Evolutionary conservation across 2,329 filamentous ascomycete genomes (phyloP).

Genomic region (Chaetomium strumarium): DNA sequence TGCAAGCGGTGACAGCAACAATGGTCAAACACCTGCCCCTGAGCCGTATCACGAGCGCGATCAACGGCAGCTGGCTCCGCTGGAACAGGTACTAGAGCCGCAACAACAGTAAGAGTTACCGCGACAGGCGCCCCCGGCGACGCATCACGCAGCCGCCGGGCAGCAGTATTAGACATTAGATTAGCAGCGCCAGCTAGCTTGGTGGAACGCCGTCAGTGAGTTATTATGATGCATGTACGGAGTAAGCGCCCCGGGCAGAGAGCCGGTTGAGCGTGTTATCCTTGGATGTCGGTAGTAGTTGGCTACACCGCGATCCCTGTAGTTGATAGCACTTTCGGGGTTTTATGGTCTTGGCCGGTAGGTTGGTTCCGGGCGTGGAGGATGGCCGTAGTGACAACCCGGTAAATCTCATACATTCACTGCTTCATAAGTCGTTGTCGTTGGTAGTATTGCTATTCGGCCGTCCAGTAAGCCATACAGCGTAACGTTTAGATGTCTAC

Average conservation of each 20-base stretch:
- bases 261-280: too few relatives aligned
- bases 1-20: background rate
- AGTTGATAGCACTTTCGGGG: too few relatives aligned
- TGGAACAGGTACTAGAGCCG: slow-evolving; percentile 2
- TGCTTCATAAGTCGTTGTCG: background rate
- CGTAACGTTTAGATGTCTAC: too few relatives aligned
- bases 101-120: slow-evolving; percentile 2
- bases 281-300: too few relatives aligned
- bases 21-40: background rate
- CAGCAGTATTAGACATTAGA: background rate
- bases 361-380: too few relatives aligned
- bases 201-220: background rate
- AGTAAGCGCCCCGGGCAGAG: too few relatives aligned
- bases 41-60: slow-evolving; percentile 9
- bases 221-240: background rate
- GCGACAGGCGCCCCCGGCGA: background rate
- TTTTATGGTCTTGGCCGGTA: too few relatives aligned
- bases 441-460: background rate
- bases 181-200: background rate
- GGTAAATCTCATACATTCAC: too few relatives aligned
- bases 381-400: too few relatives aligned
- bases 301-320: background rate
- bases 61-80: slow-evolving; percentile 8
- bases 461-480: too few relatives aligned
- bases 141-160: background rate